Conservation (phyloP, 768 basidiomycete genomes). For the Suillus tomentosus region DNA sequence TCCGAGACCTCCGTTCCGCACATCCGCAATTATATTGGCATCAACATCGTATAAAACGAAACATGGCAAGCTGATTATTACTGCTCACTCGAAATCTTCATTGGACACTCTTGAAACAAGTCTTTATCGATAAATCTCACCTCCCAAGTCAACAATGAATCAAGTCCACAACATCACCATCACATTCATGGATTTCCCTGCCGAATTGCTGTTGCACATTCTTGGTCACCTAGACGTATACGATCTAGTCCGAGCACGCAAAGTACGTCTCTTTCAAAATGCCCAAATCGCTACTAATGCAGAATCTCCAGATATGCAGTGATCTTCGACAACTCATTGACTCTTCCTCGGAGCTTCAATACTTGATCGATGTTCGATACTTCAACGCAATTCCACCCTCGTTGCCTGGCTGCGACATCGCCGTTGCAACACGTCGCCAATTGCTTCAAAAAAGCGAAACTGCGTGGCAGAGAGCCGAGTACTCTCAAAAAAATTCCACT, state of each 20-base stretch:
- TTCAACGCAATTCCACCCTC: not conserved
- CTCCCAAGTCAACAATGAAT: not conserved
- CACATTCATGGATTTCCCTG: not conserved
- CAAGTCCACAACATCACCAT: not conserved
- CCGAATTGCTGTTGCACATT: not conserved
- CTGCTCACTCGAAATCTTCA: too few species aligned
- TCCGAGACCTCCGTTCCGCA: not conserved
- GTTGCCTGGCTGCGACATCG: not conserved
- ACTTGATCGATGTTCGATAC: not conserved
- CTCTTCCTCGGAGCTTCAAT: not conserved
- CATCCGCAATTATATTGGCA: not conserved
- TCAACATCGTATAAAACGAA: not conserved
- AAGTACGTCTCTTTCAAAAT: not conserved
- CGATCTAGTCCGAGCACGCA: not conserved
- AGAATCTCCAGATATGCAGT: not conserved
- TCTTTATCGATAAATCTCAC: not conserved
- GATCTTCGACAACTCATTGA: not conserved
- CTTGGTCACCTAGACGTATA: not conserved
- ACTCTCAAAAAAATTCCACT: not conserved
- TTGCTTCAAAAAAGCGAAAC: not conserved
- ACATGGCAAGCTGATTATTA: too few species aligned
- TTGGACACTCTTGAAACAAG: too few species aligned
- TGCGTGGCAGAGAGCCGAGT: conserved; percentile 1
- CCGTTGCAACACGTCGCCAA: not conserved
- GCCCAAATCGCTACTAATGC: not conserved